Evolutionary conservation across 768 basidiomycete species (phyloP).

Genomic region (Podaxis sp.): DNA sequence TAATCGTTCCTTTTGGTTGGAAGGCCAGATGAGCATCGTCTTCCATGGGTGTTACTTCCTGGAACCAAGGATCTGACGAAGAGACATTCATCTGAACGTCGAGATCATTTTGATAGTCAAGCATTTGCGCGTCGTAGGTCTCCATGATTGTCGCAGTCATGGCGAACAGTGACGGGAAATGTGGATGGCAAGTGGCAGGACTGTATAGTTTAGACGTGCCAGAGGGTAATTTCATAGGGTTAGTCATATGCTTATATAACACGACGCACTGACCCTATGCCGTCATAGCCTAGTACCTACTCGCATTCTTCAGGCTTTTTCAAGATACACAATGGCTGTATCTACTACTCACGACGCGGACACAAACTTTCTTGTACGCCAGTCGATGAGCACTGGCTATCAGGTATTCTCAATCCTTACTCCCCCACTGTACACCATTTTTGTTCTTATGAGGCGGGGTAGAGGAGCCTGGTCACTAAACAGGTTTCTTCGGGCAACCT

Average conservation of each 20-base stretch:
- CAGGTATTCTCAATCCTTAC: conserved; percentile 62
- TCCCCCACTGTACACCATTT: conserved; percentile 59
- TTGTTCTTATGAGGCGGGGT: conserved; percentile 55
- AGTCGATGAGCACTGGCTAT: conserved; percentile 66
- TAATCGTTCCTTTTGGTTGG: conserved; percentile 1
- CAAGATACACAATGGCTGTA: conserved; percentile 9
- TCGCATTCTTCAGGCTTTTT: not conserved
- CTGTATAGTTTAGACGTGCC: not conserved
- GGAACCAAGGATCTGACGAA: conserved; percentile 20
- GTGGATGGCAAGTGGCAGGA: conserved; percentile 4
- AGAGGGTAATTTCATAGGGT: conserved; percentile 1
- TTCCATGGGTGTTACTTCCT: conserved; percentile 20
- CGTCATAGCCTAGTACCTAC: not conserved
- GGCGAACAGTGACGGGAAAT: conserved; percentile 1
- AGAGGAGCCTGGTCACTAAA: conserved; percentile 57
- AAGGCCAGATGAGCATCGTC: conserved; percentile 15
- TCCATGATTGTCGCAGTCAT: conserved; percentile 18
- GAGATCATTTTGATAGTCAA: conserved; percentile 18
- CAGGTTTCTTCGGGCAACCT: conserved; percentile 66
- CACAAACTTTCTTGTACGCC: conserved; percentile 64
- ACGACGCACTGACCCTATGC: conserved; percentile 17
- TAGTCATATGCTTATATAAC: conserved; percentile 10
- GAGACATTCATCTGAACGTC: conserved; percentile 20
- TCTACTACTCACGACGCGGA: conserved; percentile 48
- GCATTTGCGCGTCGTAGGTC: conserved; percentile 19